Base-by-base conservation (phyloP, 208 protist genomes). In the Acanthamoeba healyi region DNA sequence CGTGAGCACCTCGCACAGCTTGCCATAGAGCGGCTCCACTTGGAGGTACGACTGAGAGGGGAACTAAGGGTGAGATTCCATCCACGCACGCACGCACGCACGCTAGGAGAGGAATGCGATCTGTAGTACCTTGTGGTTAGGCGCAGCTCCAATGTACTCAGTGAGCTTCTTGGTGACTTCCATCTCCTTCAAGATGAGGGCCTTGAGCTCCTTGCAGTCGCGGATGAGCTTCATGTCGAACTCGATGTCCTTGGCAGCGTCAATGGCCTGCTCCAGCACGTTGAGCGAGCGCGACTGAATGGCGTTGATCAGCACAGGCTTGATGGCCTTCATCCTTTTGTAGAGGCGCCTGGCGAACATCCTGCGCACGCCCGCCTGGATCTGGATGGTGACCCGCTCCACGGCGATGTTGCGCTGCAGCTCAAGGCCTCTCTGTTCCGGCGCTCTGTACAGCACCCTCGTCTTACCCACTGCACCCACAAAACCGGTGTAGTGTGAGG, bases 231-330 rank as follows among this genome's bases (percentile, higher is more conserved):
- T 54, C 19, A 89, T 89, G 14, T 54, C 24, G 54, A 89, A 89
- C 46, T 89, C 81, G 51, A 89, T 89, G 32, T 89, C 81, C 40
- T 89, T 89, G 36, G 81, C 34, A 19, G 61, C 22, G 17, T 89
- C 81, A 5, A 89, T 24, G 4, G 81, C 81, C 1, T 26, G 32
- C n/a, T 54, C 36, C 22, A 89, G 54, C 14, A 22, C 29, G 29
- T 89, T n/a, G 36, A 89, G 24, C 15, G n/a, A 12, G 22, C 81
- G 29, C 36, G 81, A 24, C 34, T 89, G n/a, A 10, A 65, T 9
- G 12, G 81, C 81, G 5, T 89, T 26, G 0, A 12, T 24, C 29
- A 89, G 22, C 29, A 26, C 14, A 9, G 81, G 19, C 54, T 89
- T 89, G 44, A 63, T 46, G 15, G 42, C 19, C 51, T 89, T 63